Base-by-base conservation (phyloP, 768 basidiomycete genomes). In the Lepiota venenata region DNA sequence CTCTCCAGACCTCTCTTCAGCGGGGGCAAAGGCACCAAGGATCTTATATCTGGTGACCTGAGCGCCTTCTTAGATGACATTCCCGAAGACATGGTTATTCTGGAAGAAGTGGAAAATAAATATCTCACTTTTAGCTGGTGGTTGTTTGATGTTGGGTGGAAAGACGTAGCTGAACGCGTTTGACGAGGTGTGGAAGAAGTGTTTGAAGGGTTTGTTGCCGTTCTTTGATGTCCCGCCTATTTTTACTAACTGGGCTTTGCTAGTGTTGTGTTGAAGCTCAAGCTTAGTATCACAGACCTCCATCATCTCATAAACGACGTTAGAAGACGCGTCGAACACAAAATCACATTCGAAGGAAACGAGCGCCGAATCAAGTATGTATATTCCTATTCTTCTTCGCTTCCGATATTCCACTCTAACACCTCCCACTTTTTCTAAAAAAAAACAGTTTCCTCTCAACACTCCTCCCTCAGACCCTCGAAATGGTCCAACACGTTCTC, bases 181-280 rank as follows among this genome's bases (percentile, higher is more conserved):
- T 20, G 60, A 29, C 56, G 60, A 27, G 60, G 60, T 22, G 60
- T 61, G 2, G 60, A 61, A 42, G 60, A 87, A 55, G 91, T 90
- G 0, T 91, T 97, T 54, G 86, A 91, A 50, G 82, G 83, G 94
- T 95, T 56, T 59, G 89, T 72, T 35, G 10, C 9, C 8, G 8
- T 32, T 32, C 32, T n/a, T 7, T 8, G 5, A 5, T 8, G 2
- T 8, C 32, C 10, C 10, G 32, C 32, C 32, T 11, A 32, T 11
- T 25, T 32, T 8, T 32, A 40, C 11, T 11, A 27, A n/a, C 29
- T 50, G 22, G 41, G 11, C 12, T 32, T 56, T 36, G 49, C 14
- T 59, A 95, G 93, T 2, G 85, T 96, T n/a, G 88, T 90, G 0
- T 70, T 96, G 14, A 95, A 95, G 68, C 75, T 78, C 2, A 87